These are phyloP conservation scores for Tritrichomonas musculus DNA, from an alignment of 208 protist genomes.

Conservation along the genomic window DNA sequence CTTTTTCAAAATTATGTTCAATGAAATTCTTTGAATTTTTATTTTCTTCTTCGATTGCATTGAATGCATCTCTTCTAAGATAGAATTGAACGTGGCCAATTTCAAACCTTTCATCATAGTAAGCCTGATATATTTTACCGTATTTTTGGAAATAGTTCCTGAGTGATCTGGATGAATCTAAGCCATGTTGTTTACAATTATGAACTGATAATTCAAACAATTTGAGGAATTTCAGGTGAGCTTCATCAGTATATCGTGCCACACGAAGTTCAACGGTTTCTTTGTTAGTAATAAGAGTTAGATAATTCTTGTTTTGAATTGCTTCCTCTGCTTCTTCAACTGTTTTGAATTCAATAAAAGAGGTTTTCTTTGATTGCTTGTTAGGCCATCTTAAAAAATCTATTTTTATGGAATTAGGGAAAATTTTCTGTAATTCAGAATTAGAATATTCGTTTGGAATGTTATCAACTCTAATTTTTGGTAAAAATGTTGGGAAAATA, in stretches of 20 bases:
- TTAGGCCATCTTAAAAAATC: neutral
- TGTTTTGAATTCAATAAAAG: neutral
- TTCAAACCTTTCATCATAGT: neutral
- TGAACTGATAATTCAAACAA: neutral
- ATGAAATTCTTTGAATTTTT: neutral
- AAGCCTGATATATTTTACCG: neutral
- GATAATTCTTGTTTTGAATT: neutral
- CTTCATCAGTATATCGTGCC: neutral
- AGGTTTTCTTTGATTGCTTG: neutral
- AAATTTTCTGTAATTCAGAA: neutral
- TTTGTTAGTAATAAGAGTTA: neutral
- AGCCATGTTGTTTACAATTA: neutral
- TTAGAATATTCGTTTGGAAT: neutral
- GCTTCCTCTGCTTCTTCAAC: neutral
- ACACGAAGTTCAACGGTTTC: no score
- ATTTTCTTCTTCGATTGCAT: neutral
- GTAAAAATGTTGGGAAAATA: neutral
- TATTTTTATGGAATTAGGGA: neutral
- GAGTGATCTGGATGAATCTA: neutral
- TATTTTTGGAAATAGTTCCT: neutral
- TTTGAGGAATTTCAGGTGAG: neutral
- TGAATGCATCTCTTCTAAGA: neutral
- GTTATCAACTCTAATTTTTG: neutral
- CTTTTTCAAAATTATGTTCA: no score
- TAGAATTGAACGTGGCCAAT: neutral